phyloP scores from a whole-genome alignment of 495 filamentous ascomycete genomes.

The Neurospora sp. region DNA sequence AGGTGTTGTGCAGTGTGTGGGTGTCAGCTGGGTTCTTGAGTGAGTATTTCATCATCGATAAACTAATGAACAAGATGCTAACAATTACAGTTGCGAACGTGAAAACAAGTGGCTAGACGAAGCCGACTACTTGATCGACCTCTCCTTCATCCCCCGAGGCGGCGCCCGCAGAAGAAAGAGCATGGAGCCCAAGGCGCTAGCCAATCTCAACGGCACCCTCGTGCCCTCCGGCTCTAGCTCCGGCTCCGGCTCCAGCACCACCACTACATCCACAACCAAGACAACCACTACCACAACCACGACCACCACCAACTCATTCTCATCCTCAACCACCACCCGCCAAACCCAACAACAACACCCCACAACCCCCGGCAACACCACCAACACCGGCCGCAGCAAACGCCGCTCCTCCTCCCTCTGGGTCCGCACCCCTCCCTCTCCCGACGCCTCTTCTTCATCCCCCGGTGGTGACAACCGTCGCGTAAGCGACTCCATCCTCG shows the following conservation, averaged over 20 bases:
- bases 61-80: not conserved
- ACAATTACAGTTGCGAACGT: conserved; percentile 56
- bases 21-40: conserved; percentile 82
- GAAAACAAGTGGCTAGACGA: conserved; percentile 70
- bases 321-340: not conserved
- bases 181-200: conserved; percentile 77
- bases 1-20: conserved; percentile 73
- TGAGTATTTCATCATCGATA: conserved; percentile 32
- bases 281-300: conserved; percentile 27
- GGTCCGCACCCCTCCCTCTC: conserved; percentile 29
- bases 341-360: not conserved
- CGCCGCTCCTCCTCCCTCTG: conserved; percentile 43
- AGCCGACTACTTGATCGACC: conserved; percentile 59
- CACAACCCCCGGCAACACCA: conserved; percentile 1
- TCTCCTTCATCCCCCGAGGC: conserved; percentile 60
- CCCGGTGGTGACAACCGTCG: not conserved
- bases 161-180: conserved; percentile 74
- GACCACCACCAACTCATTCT: not conserved
- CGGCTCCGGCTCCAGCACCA: conserved; percentile 15
- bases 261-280: conserved; percentile 31
- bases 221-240: conserved; percentile 32
- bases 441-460: not conserved
- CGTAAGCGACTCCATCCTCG: not conserved
- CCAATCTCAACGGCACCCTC: conserved; percentile 61
- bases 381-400: conserved; percentile 13